These are phyloP conservation scores for Cystofilobasidium macerans DNA, from an alignment of 768 basidiomycete genomes.

Conservation along the genomic window DNA sequence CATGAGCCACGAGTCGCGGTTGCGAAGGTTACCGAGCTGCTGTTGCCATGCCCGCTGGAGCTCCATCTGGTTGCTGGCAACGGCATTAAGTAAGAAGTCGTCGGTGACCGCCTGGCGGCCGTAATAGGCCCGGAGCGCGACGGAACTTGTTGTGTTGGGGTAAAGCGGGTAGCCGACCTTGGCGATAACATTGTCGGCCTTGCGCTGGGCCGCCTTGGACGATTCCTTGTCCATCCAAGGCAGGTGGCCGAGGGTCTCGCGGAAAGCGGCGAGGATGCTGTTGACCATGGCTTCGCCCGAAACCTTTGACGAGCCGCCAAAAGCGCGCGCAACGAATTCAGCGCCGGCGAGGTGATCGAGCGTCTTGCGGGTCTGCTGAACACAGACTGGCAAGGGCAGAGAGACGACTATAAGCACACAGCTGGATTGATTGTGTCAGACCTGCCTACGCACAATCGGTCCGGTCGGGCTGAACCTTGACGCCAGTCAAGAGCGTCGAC, in stretches of 20 bases:
- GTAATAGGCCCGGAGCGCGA: slow-evolving; percentile 66
- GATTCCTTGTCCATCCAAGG: slow-evolving; percentile 88
- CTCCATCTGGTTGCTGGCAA: slow-evolving; percentile 43
- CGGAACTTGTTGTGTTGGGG: slow-evolving; percentile 64
- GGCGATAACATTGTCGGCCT: slow-evolving; percentile 71
- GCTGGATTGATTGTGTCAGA: too few species aligned
- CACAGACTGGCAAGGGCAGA: slow-evolving; percentile 9
- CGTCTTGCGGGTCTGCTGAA: neutral
- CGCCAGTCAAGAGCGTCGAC: slow-evolving; percentile 61
- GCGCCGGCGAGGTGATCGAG: slow-evolving; percentile 20
- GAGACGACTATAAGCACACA: too few species aligned
- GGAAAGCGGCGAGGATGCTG: slow-evolving; percentile 69
- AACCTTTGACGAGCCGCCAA: slow-evolving; percentile 55
- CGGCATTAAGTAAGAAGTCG: slow-evolving; percentile 74
- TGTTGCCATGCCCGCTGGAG: slow-evolving; percentile 7
- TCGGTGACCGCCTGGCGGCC: slow-evolving; percentile 50
- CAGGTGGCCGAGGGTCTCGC: slow-evolving; percentile 57
- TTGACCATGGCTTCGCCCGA: slow-evolving; percentile 71
- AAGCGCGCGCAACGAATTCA: slow-evolving; percentile 30
- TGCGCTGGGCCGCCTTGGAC: slow-evolving; percentile 67
- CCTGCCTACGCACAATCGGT: slow-evolving; percentile 44
- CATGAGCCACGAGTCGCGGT: slow-evolving; percentile 77
- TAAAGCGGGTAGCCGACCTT: slow-evolving; percentile 89
- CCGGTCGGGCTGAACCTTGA: slow-evolving; percentile 73
- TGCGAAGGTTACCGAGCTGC: slow-evolving; percentile 53